These are phyloP conservation scores for Draba incana DNA, from an alignment of 345 rosid genomes.

Conservation along the genomic window DNA sequence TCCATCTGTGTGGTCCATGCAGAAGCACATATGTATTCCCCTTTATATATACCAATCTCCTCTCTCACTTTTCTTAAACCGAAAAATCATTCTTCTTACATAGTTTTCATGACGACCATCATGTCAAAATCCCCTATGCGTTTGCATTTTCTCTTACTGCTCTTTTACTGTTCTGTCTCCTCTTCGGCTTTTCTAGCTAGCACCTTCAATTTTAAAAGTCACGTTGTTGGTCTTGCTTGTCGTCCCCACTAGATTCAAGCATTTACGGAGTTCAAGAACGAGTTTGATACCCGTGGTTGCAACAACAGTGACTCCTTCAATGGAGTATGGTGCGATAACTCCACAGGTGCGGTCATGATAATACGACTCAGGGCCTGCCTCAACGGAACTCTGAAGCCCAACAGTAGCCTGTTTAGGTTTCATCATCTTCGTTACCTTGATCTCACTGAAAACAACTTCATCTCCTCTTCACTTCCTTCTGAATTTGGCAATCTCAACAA, in stretches of 20 bases:
- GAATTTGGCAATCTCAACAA: constrained; percentile 28
- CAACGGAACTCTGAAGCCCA: constrained; percentile 9
- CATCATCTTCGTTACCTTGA: constrained; percentile 2
- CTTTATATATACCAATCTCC: background rate
- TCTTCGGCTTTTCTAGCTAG: too few relatives aligned
- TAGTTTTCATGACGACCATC: background rate
- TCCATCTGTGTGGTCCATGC: too few relatives aligned
- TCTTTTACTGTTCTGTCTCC: constrained; percentile 11
- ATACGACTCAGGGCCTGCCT: background rate
- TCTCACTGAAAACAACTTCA: background rate
- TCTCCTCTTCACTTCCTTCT: constrained; percentile 13
- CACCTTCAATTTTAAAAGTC: too few relatives aligned
- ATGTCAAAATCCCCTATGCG: background rate
- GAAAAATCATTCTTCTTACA: background rate
- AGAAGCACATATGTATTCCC: background rate
- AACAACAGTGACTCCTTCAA: background rate
- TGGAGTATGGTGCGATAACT: constrained; percentile 22
- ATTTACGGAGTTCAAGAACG: constrained; percentile 4
- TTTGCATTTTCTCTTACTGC: background rate
- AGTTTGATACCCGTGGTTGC: constrained; percentile 13
- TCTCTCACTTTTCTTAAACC: background rate
- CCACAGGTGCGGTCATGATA: background rate
- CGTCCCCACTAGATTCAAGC: constrained; percentile 15
- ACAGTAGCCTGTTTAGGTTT: constrained; percentile 26
- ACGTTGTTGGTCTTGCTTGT: too few relatives aligned